Conservation (phyloP, 805 yeast species). For the Teunomyces gatunensis region DNA sequence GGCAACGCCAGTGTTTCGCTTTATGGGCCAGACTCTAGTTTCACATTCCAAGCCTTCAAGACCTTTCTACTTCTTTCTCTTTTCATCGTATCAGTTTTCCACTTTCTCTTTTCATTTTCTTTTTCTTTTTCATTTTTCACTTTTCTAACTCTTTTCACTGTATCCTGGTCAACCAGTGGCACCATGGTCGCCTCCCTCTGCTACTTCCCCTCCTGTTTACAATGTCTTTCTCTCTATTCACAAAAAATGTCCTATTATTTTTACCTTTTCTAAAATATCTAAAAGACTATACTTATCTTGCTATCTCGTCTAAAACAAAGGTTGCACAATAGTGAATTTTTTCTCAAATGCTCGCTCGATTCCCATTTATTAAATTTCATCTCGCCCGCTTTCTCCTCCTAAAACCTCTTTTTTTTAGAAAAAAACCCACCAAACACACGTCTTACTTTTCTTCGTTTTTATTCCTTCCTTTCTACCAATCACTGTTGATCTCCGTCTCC, state of each 20-base stretch:
- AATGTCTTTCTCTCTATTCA: too few species aligned
- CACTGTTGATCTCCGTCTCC: too few species aligned
- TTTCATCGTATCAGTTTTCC: too few species aligned
- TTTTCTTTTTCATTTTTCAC: too few species aligned
- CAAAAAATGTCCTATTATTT: neutral
- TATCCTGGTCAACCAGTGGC: neutral
- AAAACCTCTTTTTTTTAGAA: neutral
- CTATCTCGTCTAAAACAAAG: conserved; percentile 1
- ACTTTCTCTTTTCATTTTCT: too few species aligned
- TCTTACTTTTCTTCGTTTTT: neutral
- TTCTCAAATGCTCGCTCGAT: neutral
- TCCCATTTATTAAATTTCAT: neutral
- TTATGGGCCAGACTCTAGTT: too few species aligned
- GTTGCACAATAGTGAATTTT: neutral
- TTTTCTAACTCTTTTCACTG: neutral
- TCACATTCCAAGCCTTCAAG: too few species aligned
- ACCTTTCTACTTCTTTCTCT: too few species aligned
- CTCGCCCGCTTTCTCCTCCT: neutral
- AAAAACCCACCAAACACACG: neutral
- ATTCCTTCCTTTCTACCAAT: neutral
- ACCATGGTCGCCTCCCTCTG: neutral
- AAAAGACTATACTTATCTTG: neutral
- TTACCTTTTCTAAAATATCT: neutral
- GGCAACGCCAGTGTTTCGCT: neutral
- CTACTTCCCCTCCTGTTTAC: too few species aligned